phyloP scores from a whole-genome alignment of 345 rosid genomes.

The Pugionium cornutum region DNA sequence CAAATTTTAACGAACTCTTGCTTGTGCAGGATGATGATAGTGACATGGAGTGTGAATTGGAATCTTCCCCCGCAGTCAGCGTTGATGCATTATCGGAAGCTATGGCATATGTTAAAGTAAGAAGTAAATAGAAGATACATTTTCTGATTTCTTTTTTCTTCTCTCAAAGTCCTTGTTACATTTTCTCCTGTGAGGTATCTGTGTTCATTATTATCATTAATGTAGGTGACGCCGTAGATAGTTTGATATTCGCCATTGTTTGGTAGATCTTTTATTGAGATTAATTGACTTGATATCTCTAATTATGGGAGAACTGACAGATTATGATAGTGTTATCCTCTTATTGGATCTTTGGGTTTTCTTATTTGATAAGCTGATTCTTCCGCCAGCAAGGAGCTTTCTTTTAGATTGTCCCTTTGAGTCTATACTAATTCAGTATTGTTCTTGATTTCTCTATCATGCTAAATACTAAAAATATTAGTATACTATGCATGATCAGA shows the following conservation, averaged over 20 bases:
- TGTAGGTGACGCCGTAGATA: background rate
- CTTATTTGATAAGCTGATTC: slow-evolving; percentile 1
- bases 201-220: slow-evolving; percentile 13
- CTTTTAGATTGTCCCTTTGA: background rate
- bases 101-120: slow-evolving; percentile 85
- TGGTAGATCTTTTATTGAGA: background rate
- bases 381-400: slow-evolving; percentile 9
- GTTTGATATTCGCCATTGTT: background rate
- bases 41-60: slow-evolving; percentile 87
- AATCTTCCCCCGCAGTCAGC: slow-evolving; percentile 66
- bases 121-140: slow-evolving; percentile 9
- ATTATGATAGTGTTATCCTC: slow-evolving; percentile 3
- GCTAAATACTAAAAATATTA: background rate
- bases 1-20: slow-evolving; percentile 1
- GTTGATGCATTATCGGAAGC: slow-evolving; percentile 74
- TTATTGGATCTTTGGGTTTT: slow-evolving; percentile 15
- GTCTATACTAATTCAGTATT: slow-evolving; percentile 4
- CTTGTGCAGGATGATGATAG: slow-evolving; percentile 82
- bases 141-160: slow-evolving; percentile 11
- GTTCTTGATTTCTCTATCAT: slow-evolving; percentile 8
- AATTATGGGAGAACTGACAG: slow-evolving; percentile 5
- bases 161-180: background rate
- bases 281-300: background rate
- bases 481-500: slow-evolving; percentile 19
- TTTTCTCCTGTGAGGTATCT: background rate